Evolutionary conservation across 257 asterid genomes (phyloP).

Genomic region (Schizonepeta tenuifolia): DNA sequence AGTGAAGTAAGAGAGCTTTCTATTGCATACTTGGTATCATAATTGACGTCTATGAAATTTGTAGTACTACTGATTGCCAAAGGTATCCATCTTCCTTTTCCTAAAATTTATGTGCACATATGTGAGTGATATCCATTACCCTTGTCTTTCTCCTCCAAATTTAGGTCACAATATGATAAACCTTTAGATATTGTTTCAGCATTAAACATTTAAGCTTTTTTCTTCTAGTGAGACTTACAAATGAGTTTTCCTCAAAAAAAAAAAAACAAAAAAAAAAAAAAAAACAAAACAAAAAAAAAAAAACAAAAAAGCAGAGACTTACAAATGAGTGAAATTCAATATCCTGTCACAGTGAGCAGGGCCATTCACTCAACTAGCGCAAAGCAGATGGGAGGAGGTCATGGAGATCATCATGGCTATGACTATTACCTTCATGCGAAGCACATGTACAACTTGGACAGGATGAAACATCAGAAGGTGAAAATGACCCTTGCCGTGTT

Average conservation of each 20-base stretch:
- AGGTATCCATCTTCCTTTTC: background rate
- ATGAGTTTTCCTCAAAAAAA: too few species aligned
- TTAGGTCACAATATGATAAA: too few species aligned
- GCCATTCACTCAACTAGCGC: conserved; percentile 71
- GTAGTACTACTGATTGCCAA: background rate
- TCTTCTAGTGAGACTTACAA: conserved; percentile 21
- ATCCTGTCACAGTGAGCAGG: conserved; percentile 49
- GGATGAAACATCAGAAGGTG: conserved; percentile 66
- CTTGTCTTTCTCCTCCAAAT: background rate
- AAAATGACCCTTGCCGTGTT: conserved; percentile 57
- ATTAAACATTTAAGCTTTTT: background rate
- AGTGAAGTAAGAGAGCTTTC: background rate
- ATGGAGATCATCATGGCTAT: conserved; percentile 71
- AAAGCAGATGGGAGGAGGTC: conserved; percentile 88
- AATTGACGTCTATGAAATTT: background rate
- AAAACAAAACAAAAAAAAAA: too few species aligned
- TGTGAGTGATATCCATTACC: background rate
- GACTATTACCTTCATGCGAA: conserved; percentile 72
- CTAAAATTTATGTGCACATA: background rate
- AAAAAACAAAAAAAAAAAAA: too few species aligned
- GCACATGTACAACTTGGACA: conserved; percentile 93
- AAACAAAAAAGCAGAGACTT: too few species aligned
- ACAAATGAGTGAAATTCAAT: conserved; percentile 14
- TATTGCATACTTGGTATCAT: background rate
- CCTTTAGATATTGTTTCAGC: too few species aligned